A percentile compares a stretch with the other conserved stretches of the same genome.
Conservation (phyloP, 192 early-diverging fungal genomes). For the Rhizophagus clarus region DNA sequence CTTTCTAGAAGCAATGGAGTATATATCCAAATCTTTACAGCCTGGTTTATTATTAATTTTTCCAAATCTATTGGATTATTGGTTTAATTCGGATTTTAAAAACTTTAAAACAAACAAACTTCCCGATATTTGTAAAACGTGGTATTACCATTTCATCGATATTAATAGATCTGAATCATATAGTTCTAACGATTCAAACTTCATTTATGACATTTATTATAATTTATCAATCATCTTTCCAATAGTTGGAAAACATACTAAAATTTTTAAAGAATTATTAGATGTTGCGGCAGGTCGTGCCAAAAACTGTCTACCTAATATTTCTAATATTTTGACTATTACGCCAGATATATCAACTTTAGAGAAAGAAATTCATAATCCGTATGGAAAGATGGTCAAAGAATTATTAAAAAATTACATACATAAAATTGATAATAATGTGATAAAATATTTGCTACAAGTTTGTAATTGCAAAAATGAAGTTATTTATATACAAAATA, state of each 20-base stretch:
- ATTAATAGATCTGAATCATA: neutral
- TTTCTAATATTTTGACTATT: neutral
- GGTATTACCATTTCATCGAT: neutral
- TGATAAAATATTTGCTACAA: neutral
- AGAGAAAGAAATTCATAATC: neutral
- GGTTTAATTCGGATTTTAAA: conserved; percentile 3
- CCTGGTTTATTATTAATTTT: neutral
- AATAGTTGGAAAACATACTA: neutral
- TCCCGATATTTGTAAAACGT: conserved; percentile 7
- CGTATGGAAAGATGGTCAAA: neutral
- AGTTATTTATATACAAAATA: neutral
- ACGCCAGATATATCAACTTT: neutral
- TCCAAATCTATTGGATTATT: conserved; percentile 1
- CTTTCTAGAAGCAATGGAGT: neutral
- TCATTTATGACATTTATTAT: neutral
- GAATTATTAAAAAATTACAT: neutral
- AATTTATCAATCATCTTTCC: conserved; percentile 5
- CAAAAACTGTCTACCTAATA: neutral
- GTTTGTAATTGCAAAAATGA: neutral
- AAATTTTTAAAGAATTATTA: neutral
- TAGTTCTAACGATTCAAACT: neutral
- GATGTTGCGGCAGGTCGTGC: neutral
- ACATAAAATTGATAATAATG: neutral
- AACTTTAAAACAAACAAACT: neutral
- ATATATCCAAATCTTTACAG: neutral